Evolutionary conservation across 1,284 basidiomycete genomes (phyloP).

Genomic region (Leccinum fallax): DNA sequence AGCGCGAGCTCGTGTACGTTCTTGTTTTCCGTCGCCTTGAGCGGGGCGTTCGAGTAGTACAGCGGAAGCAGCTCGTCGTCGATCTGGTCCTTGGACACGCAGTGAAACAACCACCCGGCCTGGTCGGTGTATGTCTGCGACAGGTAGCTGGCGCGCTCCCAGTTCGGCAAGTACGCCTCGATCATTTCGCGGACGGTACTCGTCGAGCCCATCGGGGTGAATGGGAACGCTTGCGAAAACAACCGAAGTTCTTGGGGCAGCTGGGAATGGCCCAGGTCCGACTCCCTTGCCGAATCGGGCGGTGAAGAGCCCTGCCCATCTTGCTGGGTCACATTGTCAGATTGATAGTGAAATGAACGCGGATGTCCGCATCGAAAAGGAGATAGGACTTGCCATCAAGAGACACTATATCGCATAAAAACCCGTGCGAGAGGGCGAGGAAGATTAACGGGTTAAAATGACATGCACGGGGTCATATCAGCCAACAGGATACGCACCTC

Average conservation of each 20-base stretch:
- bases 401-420: conserved; percentile 30
- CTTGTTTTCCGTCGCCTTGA: conserved; percentile 38
- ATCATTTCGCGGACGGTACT: conserved; percentile 51
- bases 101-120: conserved; percentile 59
- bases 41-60: conserved; percentile 38
- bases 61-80: conserved; percentile 55
- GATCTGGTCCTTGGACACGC: conserved; percentile 51
- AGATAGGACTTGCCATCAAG: conserved; percentile 30
- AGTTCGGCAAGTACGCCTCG: conserved; percentile 49
- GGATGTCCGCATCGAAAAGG: conserved; percentile 1
- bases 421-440: conserved; percentile 1
- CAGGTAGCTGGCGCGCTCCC: conserved; percentile 44
- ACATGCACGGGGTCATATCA: not conserved
- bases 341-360: conserved; percentile 26
- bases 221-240: conserved; percentile 65
- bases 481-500: conserved; percentile 46
- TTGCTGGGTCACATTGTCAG: conserved; percentile 23
- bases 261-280: conserved; percentile 35
- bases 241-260: conserved; percentile 46
- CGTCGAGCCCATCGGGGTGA: conserved; percentile 57
- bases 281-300: conserved; percentile 34
- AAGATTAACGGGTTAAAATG: not conserved
- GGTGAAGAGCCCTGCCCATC: conserved; percentile 25
- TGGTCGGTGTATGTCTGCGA: conserved; percentile 57
- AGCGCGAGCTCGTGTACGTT: conserved; percentile 57